A percentile compares a stretch with the other conserved stretches of the same genome.
Evolutionary conservation across 108 stramenopile species (phyloP).

Genomic region (Skeletonema costatum): DNA sequence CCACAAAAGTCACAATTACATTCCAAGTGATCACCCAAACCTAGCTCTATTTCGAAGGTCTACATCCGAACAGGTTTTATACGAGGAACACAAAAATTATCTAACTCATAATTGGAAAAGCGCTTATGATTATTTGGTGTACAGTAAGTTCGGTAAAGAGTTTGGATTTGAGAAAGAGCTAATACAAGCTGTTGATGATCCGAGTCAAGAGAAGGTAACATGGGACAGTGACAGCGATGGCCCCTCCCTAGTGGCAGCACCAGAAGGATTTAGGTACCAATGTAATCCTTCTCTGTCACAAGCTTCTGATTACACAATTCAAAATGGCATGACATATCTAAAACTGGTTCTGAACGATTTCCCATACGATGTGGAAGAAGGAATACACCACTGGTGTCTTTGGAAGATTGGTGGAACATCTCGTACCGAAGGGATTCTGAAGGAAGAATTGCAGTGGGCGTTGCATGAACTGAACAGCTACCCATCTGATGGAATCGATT

Average conservation of each 20-base stretch:
- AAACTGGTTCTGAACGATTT: conserved; percentile 70
- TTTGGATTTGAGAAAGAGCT: conserved; percentile 37
- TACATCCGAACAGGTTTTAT: conserved; percentile 9
- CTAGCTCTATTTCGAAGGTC: conserved; percentile 36
- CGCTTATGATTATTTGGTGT: conserved; percentile 42
- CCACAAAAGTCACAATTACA: conserved; percentile 7
- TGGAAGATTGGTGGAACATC: conserved; percentile 71
- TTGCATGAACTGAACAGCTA: conserved; percentile 20
- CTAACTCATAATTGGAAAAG: conserved; percentile 31
- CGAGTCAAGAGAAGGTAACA: not conserved
- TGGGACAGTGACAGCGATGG: not conserved
- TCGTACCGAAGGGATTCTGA: conserved; percentile 22
- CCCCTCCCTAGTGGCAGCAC: not conserved
- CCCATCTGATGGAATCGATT: conserved; percentile 3
- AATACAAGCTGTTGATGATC: not conserved
- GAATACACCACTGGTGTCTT: conserved; percentile 74
- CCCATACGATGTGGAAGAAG: conserved; percentile 62
- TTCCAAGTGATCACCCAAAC: conserved; percentile 42
- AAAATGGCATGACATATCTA: conserved; percentile 27
- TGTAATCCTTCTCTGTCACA: conserved; percentile 28
- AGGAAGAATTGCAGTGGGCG: conserved; percentile 39
- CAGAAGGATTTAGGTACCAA: conserved; percentile 19
- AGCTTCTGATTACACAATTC: conserved; percentile 29
- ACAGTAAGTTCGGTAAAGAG: conserved; percentile 34
- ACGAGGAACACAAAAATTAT: conserved; percentile 31